A percentile compares a stretch with the other conserved stretches of the same genome.
These are phyloP conservation scores for Decorospora gaudefroyi DNA, from an alignment of 2,329 filamentous ascomycete genomes.

Conservation along the genomic window DNA sequence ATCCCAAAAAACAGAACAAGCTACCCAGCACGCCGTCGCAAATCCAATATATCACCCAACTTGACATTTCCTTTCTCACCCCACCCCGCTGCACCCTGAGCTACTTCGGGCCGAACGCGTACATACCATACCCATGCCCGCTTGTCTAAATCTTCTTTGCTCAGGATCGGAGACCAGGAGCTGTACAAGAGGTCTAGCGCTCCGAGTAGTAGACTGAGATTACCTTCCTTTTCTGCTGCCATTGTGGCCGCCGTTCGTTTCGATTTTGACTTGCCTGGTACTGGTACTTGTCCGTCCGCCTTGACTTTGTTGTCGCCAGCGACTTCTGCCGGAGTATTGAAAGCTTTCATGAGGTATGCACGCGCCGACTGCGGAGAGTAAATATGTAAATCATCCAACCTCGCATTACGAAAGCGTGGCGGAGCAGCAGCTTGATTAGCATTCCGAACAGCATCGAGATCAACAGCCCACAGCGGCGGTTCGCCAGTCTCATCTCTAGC, in stretches of 20 bases:
- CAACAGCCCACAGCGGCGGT: slow-evolving; percentile 62
- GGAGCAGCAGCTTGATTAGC: slow-evolving; percentile 43
- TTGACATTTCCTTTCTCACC: slow-evolving; percentile 75
- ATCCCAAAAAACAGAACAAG: background rate
- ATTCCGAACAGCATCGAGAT: slow-evolving; percentile 60
- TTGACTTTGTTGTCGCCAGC: slow-evolving; percentile 27
- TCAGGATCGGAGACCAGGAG: slow-evolving; percentile 72
- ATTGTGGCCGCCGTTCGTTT: slow-evolving; percentile 57
- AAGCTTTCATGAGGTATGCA: slow-evolving; percentile 62
- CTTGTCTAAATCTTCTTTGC: slow-evolving; percentile 69
- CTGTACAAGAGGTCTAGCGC: slow-evolving; percentile 72
- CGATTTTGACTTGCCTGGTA: slow-evolving; percentile 28
- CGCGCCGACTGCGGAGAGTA: slow-evolving; percentile 72
- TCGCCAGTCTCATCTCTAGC: slow-evolving; percentile 35
- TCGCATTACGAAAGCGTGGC: slow-evolving; percentile 14
- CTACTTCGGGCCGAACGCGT: slow-evolving; percentile 74
- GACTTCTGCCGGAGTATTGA: slow-evolving; percentile 52
- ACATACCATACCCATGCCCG: slow-evolving; percentile 84
- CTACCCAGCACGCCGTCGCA: slow-evolving; percentile 25
- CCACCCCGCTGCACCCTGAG: slow-evolving; percentile 76
- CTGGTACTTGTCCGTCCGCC: slow-evolving; percentile 23
- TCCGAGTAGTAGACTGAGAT: slow-evolving; percentile 70
- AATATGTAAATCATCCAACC: slow-evolving; percentile 65
- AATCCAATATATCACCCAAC: slow-evolving; percentile 62
- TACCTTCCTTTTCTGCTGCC: slow-evolving; percentile 67